Base-by-base conservation (phyloP, 768 basidiomycete species). In the Rossbeevera mucosa region DNA sequence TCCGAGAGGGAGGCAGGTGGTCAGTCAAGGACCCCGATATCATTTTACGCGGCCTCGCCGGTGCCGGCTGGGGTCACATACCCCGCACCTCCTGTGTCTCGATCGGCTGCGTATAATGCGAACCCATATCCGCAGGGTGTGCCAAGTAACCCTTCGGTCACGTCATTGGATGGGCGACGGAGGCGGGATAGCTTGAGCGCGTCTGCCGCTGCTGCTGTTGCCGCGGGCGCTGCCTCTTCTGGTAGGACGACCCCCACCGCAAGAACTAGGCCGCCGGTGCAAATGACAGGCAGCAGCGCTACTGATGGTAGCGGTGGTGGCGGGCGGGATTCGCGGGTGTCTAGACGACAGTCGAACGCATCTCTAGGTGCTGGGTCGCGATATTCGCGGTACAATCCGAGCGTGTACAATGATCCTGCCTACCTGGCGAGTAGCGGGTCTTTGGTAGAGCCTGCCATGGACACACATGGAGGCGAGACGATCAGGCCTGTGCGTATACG, bases 1-100 rank as follows among this genome's bases (percentile, higher is more conserved):
- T 54, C 68, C 24, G 66, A 65, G 8, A 49, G 60, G n/a, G 65
- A 59, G 18, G 26, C 46, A 11, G 9, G 36, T 8, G 49, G 44
- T 44, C 57, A 58, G 33, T 47, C 67, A 13, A 60, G 56, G 53
- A 65, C 49, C 9, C 57, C 65, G 2, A 49, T 59, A 14, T 53
- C 60, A 3, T 55, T 66, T 22, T 69, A 69, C 14, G 61, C 67
- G 3, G 24, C 58, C 12, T 59, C 67, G 9, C 58, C 67, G 7
- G 59, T 63, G 7, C 67, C 67, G 28, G 14, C 52, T 8, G 67
- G 61, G 0, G 22, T 67, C 33, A 55, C 56, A 2, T 69, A 69
- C 26, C 64, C 67, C 7, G 61, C 51, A 0, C 67, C 67, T 29
- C 69, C 67, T 13, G 48, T 69, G 40, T 56, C 63, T 16, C 68